These are phyloP conservation scores for Nigrograna mackinnonii DNA, from an alignment of 2,329 filamentous ascomycete species.

Conservation along the genomic window DNA sequence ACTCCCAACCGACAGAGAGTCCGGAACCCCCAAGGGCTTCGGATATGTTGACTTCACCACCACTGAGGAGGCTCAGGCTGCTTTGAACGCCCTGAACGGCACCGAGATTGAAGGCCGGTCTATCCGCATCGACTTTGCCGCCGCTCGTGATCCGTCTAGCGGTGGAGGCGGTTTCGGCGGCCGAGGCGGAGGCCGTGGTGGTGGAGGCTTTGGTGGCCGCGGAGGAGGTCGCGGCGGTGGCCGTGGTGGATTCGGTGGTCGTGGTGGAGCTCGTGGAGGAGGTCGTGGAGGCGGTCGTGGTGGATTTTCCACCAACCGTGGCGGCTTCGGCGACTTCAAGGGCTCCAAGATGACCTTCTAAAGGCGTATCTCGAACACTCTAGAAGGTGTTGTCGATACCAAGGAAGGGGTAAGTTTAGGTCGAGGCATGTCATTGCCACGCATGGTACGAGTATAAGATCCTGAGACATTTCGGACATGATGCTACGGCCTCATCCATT, in stretches of 20 bases:
- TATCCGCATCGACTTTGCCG: slow-evolving; percentile 82
- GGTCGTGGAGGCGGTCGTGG: slow-evolving; percentile 47
- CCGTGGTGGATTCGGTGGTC: slow-evolving; percentile 45
- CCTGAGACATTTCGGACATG: too few relatives aligned
- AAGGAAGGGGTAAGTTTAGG: too few relatives aligned
- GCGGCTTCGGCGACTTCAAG: slow-evolving; percentile 68
- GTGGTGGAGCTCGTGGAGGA: slow-evolving; percentile 53
- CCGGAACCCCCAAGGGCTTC: slow-evolving; percentile 86
- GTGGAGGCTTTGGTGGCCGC: slow-evolving; percentile 57
- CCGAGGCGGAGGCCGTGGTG: too few relatives aligned
- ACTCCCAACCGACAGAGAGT: slow-evolving; percentile 85
- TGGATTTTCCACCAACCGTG: slow-evolving; percentile 51
- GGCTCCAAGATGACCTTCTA: slow-evolving; percentile 80
- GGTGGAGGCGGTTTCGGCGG: slow-evolving; percentile 53
- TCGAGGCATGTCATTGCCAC: too few relatives aligned
- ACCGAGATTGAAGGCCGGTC: slow-evolving; percentile 71
- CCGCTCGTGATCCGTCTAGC: slow-evolving; percentile 65
- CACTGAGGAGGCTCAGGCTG: slow-evolving; percentile 80
- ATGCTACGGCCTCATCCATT: too few relatives aligned
- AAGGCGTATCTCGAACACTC: too few relatives aligned
- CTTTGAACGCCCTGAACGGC: slow-evolving; percentile 72
- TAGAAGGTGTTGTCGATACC: too few relatives aligned
- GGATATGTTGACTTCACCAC: slow-evolving; percentile 86
- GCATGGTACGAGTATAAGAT: too few relatives aligned
- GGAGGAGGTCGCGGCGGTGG: slow-evolving; percentile 53